These are phyloP conservation scores for Reutealis trisperma DNA, from an alignment of 345 rosid genomes.

Conservation along the genomic window DNA sequence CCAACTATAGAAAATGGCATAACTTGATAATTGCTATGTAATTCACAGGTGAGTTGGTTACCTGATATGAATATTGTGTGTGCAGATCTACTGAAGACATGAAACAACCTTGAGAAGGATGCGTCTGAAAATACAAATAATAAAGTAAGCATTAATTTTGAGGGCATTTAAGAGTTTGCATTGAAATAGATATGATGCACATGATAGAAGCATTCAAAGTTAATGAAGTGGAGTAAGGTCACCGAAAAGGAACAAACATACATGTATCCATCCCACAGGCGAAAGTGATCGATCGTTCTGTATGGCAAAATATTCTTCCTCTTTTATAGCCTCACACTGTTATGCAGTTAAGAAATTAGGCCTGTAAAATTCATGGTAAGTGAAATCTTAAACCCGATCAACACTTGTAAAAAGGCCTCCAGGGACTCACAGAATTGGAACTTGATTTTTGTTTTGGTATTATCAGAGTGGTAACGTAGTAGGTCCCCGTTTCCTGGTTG, in stretches of 20 bases:
- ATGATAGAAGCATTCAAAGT: not conserved
- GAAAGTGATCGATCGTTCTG: constrained; percentile 70
- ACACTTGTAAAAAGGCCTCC: constrained; percentile 13
- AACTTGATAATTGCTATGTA: not conserved
- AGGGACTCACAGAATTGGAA: constrained; percentile 73
- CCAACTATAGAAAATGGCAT: constrained; percentile 4
- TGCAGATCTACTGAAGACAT: constrained; percentile 92
- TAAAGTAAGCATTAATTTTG: not conserved
- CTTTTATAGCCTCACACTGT: constrained; percentile 81
- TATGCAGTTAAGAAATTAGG: constrained; percentile 8
- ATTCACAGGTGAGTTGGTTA: constrained; percentile 16
- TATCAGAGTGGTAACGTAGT: constrained; percentile 83
- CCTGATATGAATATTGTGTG: constrained; percentile 88
- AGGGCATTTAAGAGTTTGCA: not conserved
- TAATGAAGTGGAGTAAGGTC: not conserved
- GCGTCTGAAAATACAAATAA: constrained; percentile 60
- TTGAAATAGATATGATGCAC: not conserved
- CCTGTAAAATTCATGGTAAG: not conserved
- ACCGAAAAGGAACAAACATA: constrained; percentile 32
- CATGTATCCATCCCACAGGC: constrained; percentile 94
- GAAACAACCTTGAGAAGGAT: constrained; percentile 94
- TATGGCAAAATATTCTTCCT: constrained; percentile 81
- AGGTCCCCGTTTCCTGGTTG: constrained; percentile 62
- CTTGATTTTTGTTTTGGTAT: constrained; percentile 92
- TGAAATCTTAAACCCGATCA: constrained; percentile 17